Evolutionary conservation across 78 protist genomes (phyloP), one percentile per base, ranked within the genome.

Genomic region (Dictyostelium purpureum): DNA sequence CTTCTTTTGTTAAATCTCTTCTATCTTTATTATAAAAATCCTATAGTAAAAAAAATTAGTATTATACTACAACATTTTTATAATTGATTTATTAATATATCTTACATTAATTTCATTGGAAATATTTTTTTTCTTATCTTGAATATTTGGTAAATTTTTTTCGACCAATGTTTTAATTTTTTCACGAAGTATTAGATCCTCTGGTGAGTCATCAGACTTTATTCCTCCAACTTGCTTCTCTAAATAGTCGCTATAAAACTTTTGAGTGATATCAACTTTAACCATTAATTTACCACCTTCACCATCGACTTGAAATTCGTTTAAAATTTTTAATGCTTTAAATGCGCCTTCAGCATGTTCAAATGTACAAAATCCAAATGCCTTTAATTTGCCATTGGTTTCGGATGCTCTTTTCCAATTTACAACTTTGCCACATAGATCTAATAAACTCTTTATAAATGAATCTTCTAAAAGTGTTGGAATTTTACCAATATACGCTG

Each of bases 351-450:
- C 81, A 21, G 94, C 79, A 18, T 40, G 47, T 10, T 80, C 85
- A 67, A 51, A 89, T 24, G 61, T 79, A 37, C 94, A 89, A 47
- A 79, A 79, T 31, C 94, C 94, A 89, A 89, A 89, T 12, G 59
- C 88, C 33, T 78, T 77, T 37, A 89, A 19, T 26, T 77, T 78
- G 16, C 88, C 88, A 45, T 71, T 79, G 26, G 94, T 28, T 6
- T 89, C 94, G 0, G 88, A 79, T 43, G 74, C 94, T 51, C 94
- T 57, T 6, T 45, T 78, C 94, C 94, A 89, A 21, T 89, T 79
- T 1, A 28, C 18, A 21, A 78, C 78, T 21, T 57, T 67, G 21
- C 94, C 94, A 77, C 94, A 89, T 35, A 43, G 59, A 6, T 78
- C 87, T 12, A 89, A 26, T 11, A 89, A 35, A 26, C 10, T 31